A percentile compares a stretch with the other conserved stretches of the same genome.
Conservation (phyloP, 306 rosid genomes). For the Prunus persica region Prunus_persica_NCBIv2 NC_034009.1:33614501-33615000, state of each 20-base stretch:
- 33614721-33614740: background rate
- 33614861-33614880: slow-evolving; percentile 68
- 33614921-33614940: slow-evolving; percentile 71
- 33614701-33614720: background rate
- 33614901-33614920: slow-evolving; percentile 71
- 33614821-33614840: slow-evolving; percentile 11
- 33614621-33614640: too few relatives aligned
- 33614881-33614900: slow-evolving; percentile 50
- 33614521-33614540: too few relatives aligned
- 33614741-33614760: background rate
- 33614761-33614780: background rate
- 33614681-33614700: too few relatives aligned
- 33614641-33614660: too few relatives aligned
- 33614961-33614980: slow-evolving; percentile 53
- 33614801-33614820: background rate
- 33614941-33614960: slow-evolving; percentile 60
- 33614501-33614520: too few relatives aligned
- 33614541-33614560: too few relatives aligned
- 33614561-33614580: too few relatives aligned
- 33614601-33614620: too few relatives aligned
- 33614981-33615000: slow-evolving; percentile 76
- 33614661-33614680: too few relatives aligned
- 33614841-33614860: slow-evolving; percentile 40
- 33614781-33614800: background rate
- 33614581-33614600: too few relatives aligned